A percentile compares a stretch with the other conserved stretches of the same genome.
These are phyloP conservation scores for Centaurea solstitialis DNA, from an alignment of 129 eudicot species.

Conservation along the genomic window DNA sequence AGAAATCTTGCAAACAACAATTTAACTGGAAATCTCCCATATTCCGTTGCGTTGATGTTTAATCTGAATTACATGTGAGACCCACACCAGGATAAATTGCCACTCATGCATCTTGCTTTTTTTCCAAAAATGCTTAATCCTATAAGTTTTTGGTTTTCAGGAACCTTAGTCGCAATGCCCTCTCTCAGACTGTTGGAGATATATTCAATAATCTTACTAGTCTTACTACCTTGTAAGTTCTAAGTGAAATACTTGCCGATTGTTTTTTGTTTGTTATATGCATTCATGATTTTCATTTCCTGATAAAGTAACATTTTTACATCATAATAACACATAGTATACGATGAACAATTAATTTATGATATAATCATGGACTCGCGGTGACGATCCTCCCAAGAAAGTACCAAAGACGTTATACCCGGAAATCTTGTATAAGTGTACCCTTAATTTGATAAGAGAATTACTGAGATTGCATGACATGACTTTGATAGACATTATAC, in stretches of 20 bases:
- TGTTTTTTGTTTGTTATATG: neutral
- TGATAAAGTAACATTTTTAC: neutral
- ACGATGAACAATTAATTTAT: neutral
- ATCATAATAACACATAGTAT: neutral
- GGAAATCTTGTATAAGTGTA: neutral
- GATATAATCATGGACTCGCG: neutral
- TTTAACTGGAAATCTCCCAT: slow-evolving; percentile 80
- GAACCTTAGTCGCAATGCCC: slow-evolving; percentile 77
- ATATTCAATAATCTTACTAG: slow-evolving; percentile 69
- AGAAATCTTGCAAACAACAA: slow-evolving; percentile 93
- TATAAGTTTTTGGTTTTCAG: slow-evolving; percentile 43
- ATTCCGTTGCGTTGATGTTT: slow-evolving; percentile 65
- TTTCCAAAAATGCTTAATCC: neutral
- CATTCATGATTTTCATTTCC: neutral
- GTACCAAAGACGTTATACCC: neutral
- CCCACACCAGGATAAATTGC: slow-evolving; percentile 4
- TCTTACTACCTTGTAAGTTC: slow-evolving; percentile 64
- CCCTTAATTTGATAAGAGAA: neutral
- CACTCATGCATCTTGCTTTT: neutral
- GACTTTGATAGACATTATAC: neutral
- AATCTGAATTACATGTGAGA: slow-evolving; percentile 75
- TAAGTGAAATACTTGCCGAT: neutral
- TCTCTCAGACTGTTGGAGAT: slow-evolving; percentile 72
- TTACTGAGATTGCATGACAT: neutral
- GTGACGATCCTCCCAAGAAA: neutral